Percentiles rank a stretch among this genome's conserved stretches.
Conservation (phyloP, 495 filamentous ascomycete species). For the Aspergillus affinis region DNA sequence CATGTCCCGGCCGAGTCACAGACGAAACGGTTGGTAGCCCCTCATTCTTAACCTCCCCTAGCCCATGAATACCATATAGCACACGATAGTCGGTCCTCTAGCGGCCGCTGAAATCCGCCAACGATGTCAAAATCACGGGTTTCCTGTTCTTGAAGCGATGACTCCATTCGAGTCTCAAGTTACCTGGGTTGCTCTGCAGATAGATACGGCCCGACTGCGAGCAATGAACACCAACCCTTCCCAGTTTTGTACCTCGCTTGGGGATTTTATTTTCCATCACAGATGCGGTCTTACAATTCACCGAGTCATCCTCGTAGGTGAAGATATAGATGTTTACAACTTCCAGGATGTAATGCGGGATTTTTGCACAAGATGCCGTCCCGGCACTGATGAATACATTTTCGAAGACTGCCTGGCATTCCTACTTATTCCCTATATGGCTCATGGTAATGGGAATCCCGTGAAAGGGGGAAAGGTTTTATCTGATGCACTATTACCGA, state of each 20-base stretch:
- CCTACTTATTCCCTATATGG: constrained; percentile 32
- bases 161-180: constrained; percentile 28
- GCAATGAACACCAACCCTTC: constrained; percentile 21
- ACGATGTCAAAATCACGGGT: constrained; percentile 21
- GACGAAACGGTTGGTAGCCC: constrained; percentile 22
- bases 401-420: constrained; percentile 27
- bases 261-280: constrained; percentile 23
- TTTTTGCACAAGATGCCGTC: constrained; percentile 27
- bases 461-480: constrained; percentile 4
- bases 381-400: constrained; percentile 25
- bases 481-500: constrained; percentile 1
- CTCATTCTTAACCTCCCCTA: no score
- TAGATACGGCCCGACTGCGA: constrained; percentile 20
- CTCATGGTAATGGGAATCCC: constrained; percentile 10
- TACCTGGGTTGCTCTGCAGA: constrained; percentile 28
- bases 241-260: constrained; percentile 21
- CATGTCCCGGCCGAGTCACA: constrained; percentile 20
- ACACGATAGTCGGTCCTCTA: constrained; percentile 23
- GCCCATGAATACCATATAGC: constrained; percentile 1
- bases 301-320: constrained; percentile 28
- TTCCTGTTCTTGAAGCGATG: constrained; percentile 24
- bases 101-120: constrained; percentile 28
- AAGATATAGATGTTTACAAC: constrained; percentile 29
- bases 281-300: constrained; percentile 26
- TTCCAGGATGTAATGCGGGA: constrained; percentile 33